Base-by-base conservation (phyloP, 106 monocot genomes). In the Narthecium ossifragum region DNA sequence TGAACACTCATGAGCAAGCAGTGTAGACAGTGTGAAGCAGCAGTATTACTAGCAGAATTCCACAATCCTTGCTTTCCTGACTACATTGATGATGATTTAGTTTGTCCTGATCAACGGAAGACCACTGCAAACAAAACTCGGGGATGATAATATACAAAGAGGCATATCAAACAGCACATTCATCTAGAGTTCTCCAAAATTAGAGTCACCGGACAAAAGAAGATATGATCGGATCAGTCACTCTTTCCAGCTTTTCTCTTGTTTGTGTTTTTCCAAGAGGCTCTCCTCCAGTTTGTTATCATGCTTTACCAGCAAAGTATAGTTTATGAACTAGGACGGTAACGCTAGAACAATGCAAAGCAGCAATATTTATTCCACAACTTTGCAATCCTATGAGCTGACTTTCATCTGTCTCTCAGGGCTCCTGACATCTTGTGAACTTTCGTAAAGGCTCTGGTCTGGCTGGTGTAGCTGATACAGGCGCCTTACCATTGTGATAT, bases 311-410 rank as follows among this genome's bases (percentile, higher is more conserved):
- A 39, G 9, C 39, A 39, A 39, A 39, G 15, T 3, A 39, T 15
- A 39, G 12, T 11, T 39, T 39, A 1, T 39, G 15, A 39, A n/a
- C 36, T 37, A 37, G 7, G 5, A 6, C 5, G 36, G 13, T 26
- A 1, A 8, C 25, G 33, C 43, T 46, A 56, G 26, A 57, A 61
- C 37, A 50, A 59, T 36, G 13, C 51, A 59, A 70, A 76, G 59
- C 69, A 77, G 56, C 43, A 66, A 40, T 61, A 71, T 56, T 45
- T 69, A 55, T 68, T 75, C 27, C 68, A 61, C 11, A 62, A 15
- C 55, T 57, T 63, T 26, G 55, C 46, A 38, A 71, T 32, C 38
- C 55, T 65, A 33, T 53, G 31, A 31, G 43, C 52, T 39, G 64
- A 26, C 15, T 40, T 57, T 10, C 26, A 40, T 13, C 31, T 41